Evolutionary conservation across 1,139 yeast genomes (phyloP).

Genomic region (Hanseniaspora sp.): DNA sequence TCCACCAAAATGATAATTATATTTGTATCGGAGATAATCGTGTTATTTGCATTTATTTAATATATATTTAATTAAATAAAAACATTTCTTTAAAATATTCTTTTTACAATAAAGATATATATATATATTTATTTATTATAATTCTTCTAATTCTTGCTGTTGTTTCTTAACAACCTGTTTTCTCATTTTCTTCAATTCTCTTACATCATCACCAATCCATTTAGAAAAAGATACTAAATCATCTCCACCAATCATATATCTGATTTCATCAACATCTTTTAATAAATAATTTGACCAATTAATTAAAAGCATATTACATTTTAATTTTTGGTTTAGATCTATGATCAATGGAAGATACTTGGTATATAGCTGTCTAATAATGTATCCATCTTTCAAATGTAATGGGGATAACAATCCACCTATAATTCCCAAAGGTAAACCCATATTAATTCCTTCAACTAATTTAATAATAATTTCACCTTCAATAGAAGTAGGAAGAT

Average conservation of each 20-base stretch:
- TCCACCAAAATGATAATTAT: too few relatives aligned
- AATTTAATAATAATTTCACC: constrained; percentile 93
- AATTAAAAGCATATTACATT: constrained; percentile 58
- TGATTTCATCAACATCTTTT: constrained; percentile 58
- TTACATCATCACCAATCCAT: constrained; percentile 14
- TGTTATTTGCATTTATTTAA: too few relatives aligned
- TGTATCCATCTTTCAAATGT: constrained; percentile 40
- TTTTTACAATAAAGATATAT: too few relatives aligned
- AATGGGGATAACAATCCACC: constrained; percentile 85
- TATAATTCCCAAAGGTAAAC: constrained; percentile 90
- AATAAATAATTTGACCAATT: constrained; percentile 86
- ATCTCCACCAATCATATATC: constrained; percentile 47
- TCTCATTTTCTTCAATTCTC: constrained; percentile 22
- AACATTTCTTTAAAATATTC: too few relatives aligned
- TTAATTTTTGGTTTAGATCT: constrained; percentile 74
- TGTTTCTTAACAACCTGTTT: constrained; percentile 25
- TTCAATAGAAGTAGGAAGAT: constrained; percentile 81
- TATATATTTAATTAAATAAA: too few relatives aligned
- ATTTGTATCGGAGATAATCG: too few relatives aligned
- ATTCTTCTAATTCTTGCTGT: constrained; percentile 17
- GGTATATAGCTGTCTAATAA: constrained; percentile 3
- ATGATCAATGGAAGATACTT: constrained; percentile 24
- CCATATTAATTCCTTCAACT: constrained; percentile 83
- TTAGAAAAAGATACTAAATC: constrained; percentile 4
- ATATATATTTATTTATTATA: too few relatives aligned